Percentiles rank a stretch among this genome's conserved stretches.
phyloP scores from a whole-genome alignment of 1,139 yeast genomes.

The Candida freyschussii region DNA sequence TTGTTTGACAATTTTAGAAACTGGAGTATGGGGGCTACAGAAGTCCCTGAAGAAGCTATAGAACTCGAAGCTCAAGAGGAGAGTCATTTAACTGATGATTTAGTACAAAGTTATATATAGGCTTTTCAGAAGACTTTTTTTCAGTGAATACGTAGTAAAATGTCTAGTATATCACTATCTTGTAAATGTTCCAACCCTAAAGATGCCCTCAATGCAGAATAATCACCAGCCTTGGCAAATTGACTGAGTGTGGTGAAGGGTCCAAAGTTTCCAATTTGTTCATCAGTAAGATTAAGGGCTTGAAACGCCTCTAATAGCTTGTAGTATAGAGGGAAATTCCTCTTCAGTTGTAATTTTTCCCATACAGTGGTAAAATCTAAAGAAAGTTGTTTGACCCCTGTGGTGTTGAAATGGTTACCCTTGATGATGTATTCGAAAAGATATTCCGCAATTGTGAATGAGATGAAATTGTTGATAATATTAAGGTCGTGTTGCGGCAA shows the following conservation, averaged over 20 bases:
- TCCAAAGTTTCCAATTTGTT: slow-evolving; percentile 32
- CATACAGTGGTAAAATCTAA: slow-evolving; percentile 49
- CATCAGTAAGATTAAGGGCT: slow-evolving; percentile 33
- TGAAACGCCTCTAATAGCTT: slow-evolving; percentile 42
- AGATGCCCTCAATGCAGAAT: slow-evolving; percentile 23
- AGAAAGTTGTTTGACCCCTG: slow-evolving; percentile 54
- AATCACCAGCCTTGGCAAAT: slow-evolving; percentile 28
- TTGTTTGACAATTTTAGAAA: slow-evolving; percentile 30
- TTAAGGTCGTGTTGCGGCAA: slow-evolving; percentile 35
- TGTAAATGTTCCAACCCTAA: slow-evolving; percentile 23
- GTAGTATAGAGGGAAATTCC: slow-evolving; percentile 29
- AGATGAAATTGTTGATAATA: slow-evolving; percentile 35
- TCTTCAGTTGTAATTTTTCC: slow-evolving; percentile 32
- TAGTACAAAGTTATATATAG: not conserved
- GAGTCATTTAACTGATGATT: not conserved
- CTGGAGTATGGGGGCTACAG: slow-evolving; percentile 13
- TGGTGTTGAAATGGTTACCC: slow-evolving; percentile 52
- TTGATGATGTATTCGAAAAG: slow-evolving; percentile 57
- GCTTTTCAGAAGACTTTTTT: not conserved
- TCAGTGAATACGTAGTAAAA: slow-evolving; percentile 28
- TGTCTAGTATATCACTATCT: slow-evolving; percentile 33
- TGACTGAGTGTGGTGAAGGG: slow-evolving; percentile 28
- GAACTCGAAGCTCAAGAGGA: too few species aligned
- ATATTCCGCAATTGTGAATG: slow-evolving; percentile 44
- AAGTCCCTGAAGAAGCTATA: slow-evolving; percentile 1